These are phyloP conservation scores for Proliferodiscus dingleyae DNA, from an alignment of 2,329 filamentous ascomycete species.

Conservation along the genomic window DNA sequence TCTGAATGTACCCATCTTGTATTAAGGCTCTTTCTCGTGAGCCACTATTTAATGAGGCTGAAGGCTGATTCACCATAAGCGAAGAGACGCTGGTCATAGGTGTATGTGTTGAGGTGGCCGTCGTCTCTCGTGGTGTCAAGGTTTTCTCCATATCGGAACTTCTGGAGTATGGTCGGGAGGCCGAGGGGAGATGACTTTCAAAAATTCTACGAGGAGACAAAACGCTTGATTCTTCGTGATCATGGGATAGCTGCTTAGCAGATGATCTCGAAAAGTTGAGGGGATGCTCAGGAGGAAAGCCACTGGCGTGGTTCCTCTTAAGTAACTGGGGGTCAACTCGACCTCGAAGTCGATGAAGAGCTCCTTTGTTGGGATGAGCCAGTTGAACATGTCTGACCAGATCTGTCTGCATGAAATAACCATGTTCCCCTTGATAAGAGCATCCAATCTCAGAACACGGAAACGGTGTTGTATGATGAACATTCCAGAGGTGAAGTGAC, in stretches of 20 bases:
- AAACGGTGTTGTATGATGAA: slow-evolving; percentile 25
- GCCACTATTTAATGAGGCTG: slow-evolving; percentile 3
- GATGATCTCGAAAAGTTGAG: neutral
- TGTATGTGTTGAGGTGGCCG: slow-evolving; percentile 13
- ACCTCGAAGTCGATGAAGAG: slow-evolving; percentile 21
- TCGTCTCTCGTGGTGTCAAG: slow-evolving; percentile 13
- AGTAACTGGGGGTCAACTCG: slow-evolving; percentile 21
- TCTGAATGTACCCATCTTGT: neutral
- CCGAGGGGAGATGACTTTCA: slow-evolving; percentile 3
- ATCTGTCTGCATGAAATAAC: slow-evolving; percentile 24
- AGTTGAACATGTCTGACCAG: slow-evolving; percentile 24
- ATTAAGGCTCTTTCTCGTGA: slow-evolving; percentile 6
- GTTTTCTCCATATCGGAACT: slow-evolving; percentile 17
- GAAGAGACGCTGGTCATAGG: slow-evolving; percentile 24
- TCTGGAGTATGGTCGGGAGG: slow-evolving; percentile 9
- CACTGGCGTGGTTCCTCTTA: slow-evolving; percentile 7
- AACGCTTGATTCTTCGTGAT: slow-evolving; percentile 15
- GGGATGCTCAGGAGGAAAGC: neutral
- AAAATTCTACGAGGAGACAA: slow-evolving; percentile 11
- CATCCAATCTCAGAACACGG: slow-evolving; percentile 26
- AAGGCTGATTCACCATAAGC: slow-evolving; percentile 20
- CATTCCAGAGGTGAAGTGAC: slow-evolving; percentile 22
- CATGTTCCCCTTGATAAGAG: slow-evolving; percentile 19
- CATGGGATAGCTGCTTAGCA: slow-evolving; percentile 1
- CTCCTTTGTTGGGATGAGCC: slow-evolving; percentile 17